A percentile compares a stretch with the other conserved stretches of the same genome.
These are phyloP conservation scores for Chaetomium olivaceum DNA, from an alignment of 2,329 filamentous ascomycete species.

Conservation along the genomic window DNA sequence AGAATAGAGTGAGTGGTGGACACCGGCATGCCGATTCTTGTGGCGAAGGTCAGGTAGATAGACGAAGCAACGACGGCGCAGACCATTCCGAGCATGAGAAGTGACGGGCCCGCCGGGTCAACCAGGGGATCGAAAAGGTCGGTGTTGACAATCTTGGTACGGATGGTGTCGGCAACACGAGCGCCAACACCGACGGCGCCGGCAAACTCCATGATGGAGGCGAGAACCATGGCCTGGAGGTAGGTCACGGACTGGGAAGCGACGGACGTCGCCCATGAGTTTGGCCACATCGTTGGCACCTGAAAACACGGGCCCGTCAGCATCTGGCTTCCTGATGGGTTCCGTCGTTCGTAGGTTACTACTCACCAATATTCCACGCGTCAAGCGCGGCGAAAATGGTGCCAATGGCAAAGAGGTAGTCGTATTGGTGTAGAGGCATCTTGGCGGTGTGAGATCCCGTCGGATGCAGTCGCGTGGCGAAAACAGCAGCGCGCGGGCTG, in stretches of 20 bases:
- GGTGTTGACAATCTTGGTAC: slow-evolving; percentile 58
- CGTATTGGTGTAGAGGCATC: slow-evolving; percentile 52
- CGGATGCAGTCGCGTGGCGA: slow-evolving; percentile 15
- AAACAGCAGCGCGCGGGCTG: slow-evolving; percentile 17
- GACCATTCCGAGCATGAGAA: slow-evolving; percentile 61
- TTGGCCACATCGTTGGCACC: slow-evolving; percentile 70
- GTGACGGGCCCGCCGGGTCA: slow-evolving; percentile 49
- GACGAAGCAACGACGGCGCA: slow-evolving; percentile 57
- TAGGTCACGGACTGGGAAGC: slow-evolving; percentile 67
- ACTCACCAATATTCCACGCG: slow-evolving; percentile 63
- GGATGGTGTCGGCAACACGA: slow-evolving; percentile 62
- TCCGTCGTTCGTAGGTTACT: slow-evolving; percentile 13
- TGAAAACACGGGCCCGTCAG: slow-evolving; percentile 25
- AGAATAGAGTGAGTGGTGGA: slow-evolving; percentile 64
- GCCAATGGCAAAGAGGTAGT: slow-evolving; percentile 65
- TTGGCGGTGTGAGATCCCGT: slow-evolving; percentile 16
- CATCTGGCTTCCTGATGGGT: not conserved
- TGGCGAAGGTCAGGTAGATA: slow-evolving; percentile 58
- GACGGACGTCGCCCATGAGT: slow-evolving; percentile 74
- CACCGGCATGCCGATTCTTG: slow-evolving; percentile 56
- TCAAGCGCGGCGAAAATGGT: slow-evolving; percentile 67
- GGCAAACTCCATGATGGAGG: slow-evolving; percentile 62
- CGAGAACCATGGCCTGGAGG: slow-evolving; percentile 59
- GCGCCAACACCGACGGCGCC: slow-evolving; percentile 62
- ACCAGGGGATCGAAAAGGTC: slow-evolving; percentile 48